Evolutionary conservation across 352 stramenopile species (phyloP).

Genomic region (Phytophthora quininea): DNA sequence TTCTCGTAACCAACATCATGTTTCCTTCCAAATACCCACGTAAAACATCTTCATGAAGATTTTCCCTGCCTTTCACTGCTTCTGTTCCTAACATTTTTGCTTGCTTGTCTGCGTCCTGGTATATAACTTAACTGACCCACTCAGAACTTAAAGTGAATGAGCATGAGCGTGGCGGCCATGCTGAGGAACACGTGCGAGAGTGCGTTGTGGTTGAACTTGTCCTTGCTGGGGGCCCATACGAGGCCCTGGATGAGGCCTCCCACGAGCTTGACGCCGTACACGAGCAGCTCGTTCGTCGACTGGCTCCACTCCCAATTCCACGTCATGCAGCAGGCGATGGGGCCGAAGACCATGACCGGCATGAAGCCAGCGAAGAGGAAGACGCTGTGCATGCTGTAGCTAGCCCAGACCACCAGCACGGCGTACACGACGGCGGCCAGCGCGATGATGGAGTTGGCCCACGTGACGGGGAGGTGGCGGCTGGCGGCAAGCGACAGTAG

Average conservation of each 20-base stretch:
- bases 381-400: slow-evolving; percentile 81
- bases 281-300: slow-evolving; percentile 80
- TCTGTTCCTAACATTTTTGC: slow-evolving; percentile 28
- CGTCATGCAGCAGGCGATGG: slow-evolving; percentile 73
- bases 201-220: slow-evolving; percentile 91
- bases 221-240: slow-evolving; percentile 79
- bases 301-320: slow-evolving; percentile 84
- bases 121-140: slow-evolving; percentile 27
- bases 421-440: slow-evolving; percentile 69
- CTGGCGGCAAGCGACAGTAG: slow-evolving; percentile 79
- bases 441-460: slow-evolving; percentile 78
- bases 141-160: slow-evolving; percentile 84
- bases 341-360: slow-evolving; percentile 82
- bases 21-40: slow-evolving; percentile 13
- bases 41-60: slow-evolving; percentile 33
- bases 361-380: slow-evolving; percentile 87
- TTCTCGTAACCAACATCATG: slow-evolving; percentile 16
- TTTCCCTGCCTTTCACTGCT: slow-evolving; percentile 20
- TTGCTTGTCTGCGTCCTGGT: slow-evolving; percentile 12
- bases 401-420: slow-evolving; percentile 79
- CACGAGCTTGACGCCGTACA: slow-evolving; percentile 82
- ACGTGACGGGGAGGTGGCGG: slow-evolving; percentile 75
- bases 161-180: slow-evolving; percentile 81
- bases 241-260: slow-evolving; percentile 82
- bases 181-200: slow-evolving; percentile 88